Base-by-base conservation (phyloP, 345 rosid genomes). In the Hibiscus mutabilis region DNA sequence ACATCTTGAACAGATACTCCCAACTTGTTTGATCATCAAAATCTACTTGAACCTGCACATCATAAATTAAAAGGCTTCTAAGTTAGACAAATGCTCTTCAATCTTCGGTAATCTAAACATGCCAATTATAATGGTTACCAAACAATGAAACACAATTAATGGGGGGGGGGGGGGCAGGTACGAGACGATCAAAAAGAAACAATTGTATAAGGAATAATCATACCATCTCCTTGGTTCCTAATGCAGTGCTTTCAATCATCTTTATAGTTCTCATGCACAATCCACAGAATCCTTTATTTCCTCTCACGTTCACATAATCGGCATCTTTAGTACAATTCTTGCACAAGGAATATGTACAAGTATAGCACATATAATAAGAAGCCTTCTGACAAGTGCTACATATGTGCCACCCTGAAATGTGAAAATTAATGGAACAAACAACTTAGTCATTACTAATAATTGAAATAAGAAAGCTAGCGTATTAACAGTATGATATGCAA, bases 1-100 rank as follows among this genome's bases (percentile, higher is more conserved):
- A 95, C 25, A 92, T 86, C 82, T 95, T 95, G 82, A 95, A 95
- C 63, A 95, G 91, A 89, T 90, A 95, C 82, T 95, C 98, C 98
- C 98, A 95, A 85, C 98, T 95, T 75, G 79, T 82, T 80, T 84
- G 81, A 76, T 95, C 99, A 79, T 95, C 99, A 83, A 95, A 95
- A 58, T 58, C 61, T 29, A 58, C 61, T 58, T 58, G 61, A 24
- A 58, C 35, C 61, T 58, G 61, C 61, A 81, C 29, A 75, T 9
- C 64, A 65, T 52, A 75, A 72, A 67, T 66, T 61, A n/a, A 49
- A 67, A 49, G 59, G 24, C 58, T 14, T 67, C 27, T n/a, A 25
- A 25, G 42, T 35, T 66, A 46, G 58, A 67, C 58, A 49, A 67
- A 49, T 27, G 42, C 59, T 27, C 44, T 25, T 14, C 11, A n/a